phyloP scores from a whole-genome alignment of 495 filamentous ascomycete genomes.

The Peziza echinospora region DNA sequence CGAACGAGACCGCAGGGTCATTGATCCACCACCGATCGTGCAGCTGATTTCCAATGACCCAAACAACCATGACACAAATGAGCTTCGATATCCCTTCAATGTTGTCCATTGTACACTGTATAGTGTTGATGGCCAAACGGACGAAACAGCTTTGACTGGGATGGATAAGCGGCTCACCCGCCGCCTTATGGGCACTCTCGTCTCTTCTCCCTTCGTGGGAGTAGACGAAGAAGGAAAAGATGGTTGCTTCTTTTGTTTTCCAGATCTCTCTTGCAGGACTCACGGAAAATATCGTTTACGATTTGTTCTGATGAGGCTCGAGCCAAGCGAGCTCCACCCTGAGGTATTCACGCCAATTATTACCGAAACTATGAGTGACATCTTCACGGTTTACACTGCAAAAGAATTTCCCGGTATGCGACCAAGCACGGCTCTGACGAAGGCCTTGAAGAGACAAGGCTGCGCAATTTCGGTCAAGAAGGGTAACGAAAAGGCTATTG shows the following conservation, averaged over 20 bases:
- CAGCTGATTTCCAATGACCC: slow-evolving; percentile 56
- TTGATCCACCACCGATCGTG: slow-evolving; percentile 89
- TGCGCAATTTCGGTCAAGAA: slow-evolving; percentile 64
- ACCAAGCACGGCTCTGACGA: slow-evolving; percentile 45
- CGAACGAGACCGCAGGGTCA: slow-evolving; percentile 76
- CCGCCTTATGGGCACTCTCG: slow-evolving; percentile 57
- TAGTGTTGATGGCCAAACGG: slow-evolving; percentile 36
- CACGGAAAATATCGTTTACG: slow-evolving; percentile 62
- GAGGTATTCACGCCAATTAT: slow-evolving; percentile 19
- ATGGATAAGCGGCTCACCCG: slow-evolving; percentile 38
- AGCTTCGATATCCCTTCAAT: slow-evolving; percentile 51
- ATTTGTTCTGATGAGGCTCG: slow-evolving; percentile 69
- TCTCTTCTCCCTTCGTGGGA: slow-evolving; percentile 51
- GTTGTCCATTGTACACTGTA: slow-evolving; percentile 67
- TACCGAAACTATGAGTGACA: slow-evolving; percentile 39
- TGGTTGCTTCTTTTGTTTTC: slow-evolving; percentile 84
- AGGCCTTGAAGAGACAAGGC: slow-evolving; percentile 48
- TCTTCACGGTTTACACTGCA: slow-evolving; percentile 79
- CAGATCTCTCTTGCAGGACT: slow-evolving; percentile 77
- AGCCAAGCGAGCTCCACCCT: slow-evolving; percentile 24
- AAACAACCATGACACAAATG: slow-evolving; percentile 30
- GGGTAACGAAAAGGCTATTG: slow-evolving; percentile 38
- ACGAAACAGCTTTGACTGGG: slow-evolving; percentile 29
- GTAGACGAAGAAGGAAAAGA: slow-evolving; percentile 41
- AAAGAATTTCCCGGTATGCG: slow-evolving; percentile 95